A percentile compares a stretch with the other conserved stretches of the same genome.
Conservation (phyloP, 345 rosid genomes). For the Eucalyptus coolabah region DNA sequence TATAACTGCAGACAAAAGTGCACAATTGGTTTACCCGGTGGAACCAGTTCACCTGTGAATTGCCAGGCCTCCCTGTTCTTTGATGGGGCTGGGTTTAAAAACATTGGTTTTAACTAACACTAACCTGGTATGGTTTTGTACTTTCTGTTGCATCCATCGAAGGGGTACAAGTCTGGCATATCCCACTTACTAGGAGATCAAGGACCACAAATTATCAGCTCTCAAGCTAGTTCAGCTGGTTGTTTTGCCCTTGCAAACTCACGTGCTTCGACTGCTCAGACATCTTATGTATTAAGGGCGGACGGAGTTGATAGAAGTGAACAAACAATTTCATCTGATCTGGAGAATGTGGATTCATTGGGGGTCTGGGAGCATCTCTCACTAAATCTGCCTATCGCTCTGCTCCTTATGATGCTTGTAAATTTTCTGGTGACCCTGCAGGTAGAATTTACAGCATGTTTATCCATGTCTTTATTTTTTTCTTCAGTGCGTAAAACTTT, state of each 20-base stretch:
- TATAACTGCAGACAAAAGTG: not conserved
- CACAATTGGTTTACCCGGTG: not conserved
- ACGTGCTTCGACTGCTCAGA: slow-evolving; percentile 9
- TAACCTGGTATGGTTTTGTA: not conserved
- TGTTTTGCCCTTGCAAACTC: slow-evolving; percentile 16
- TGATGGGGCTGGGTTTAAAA: not conserved
- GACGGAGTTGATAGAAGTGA: slow-evolving; percentile 16
- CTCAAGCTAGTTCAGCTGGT: slow-evolving; percentile 15
- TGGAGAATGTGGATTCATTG: slow-evolving; percentile 26
- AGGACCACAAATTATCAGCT: slow-evolving; percentile 14
- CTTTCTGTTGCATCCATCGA: not conserved
- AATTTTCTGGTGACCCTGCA: slow-evolving; percentile 7
- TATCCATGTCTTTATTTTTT: not conserved
- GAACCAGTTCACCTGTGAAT: not conserved
- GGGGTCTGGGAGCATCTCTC: slow-evolving; percentile 2
- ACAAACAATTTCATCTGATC: slow-evolving; percentile 22
- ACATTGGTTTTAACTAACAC: not conserved
- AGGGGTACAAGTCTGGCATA: slow-evolving; percentile 39
- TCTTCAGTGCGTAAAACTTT: not conserved
- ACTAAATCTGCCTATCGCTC: not conserved
- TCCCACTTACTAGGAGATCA: slow-evolving; percentile 14
- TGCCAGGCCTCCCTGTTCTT: not conserved
- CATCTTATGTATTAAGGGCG: slow-evolving; percentile 11
- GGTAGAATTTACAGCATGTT: slow-evolving; percentile 6
- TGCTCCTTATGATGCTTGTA: slow-evolving; percentile 5